Evolutionary conservation across 805 yeast species (phyloP), one percentile per base, ranked within the genome.

Genomic region (Teunomyces lycoperdinae): DNA sequence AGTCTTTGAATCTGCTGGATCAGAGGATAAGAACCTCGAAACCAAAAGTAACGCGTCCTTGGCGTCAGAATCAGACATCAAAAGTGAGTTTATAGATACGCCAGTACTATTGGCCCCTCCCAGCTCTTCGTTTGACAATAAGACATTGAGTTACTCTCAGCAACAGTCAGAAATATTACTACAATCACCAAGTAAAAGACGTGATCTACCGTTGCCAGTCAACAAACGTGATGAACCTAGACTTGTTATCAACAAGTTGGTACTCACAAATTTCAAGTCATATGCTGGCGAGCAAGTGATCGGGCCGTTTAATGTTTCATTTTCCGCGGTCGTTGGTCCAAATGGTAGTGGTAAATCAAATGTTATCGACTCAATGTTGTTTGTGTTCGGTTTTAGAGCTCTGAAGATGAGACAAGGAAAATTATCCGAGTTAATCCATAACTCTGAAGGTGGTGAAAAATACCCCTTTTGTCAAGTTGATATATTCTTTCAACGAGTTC

Each of bases 271-370:
- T 63, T 94, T 94, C 78, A 94, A 94, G 63, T 90, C 97, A 0
- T 94, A 94, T 63, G 98, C 97, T 0, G 99, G 99, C 0, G 71
- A 77, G 13, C 98, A 94, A 68, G 80, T 81, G 5, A 87, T 94
- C 44, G 99, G 99, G 0, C 99, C 99, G 0, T 94, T 94, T 66
- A 87, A 94, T 58, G 70, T 91, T 32, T 89, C 95, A 4, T 95
- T 94, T 61, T 88, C 96, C 9, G 98, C 99, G 0, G 96, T 94
- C 9, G 97, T 94, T 10, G 99, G 99, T 0, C 99, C 99, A 4
- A 94, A 94, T 64, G 99, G 99, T 7, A 87, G 96, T 9, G 99
- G 99, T 2, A 94, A 94, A 67, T 91, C 98, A 11, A 94, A 95
- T 61, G 97, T 94, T 54, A 94, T 94, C 64, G 99, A 95, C 64